These are phyloP conservation scores for Nepenthes gracilis DNA, from an alignment of 148 eudicot species.

Conservation along the genomic window DNA sequence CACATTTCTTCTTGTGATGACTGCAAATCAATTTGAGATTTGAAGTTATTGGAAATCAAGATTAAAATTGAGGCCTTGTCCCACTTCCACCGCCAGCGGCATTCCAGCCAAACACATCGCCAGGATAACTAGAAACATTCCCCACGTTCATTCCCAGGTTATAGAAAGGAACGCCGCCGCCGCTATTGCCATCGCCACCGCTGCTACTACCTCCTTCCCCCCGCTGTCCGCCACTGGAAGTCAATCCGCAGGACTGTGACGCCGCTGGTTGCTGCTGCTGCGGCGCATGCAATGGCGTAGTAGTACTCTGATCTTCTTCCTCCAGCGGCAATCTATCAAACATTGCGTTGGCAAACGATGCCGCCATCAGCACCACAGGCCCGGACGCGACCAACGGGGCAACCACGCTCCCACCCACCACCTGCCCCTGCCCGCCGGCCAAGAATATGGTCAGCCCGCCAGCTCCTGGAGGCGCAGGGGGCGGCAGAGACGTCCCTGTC, in stretches of 20 bases:
- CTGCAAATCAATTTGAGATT: too few relatives aligned
- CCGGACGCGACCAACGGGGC: constrained; percentile 9
- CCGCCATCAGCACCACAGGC: constrained; percentile 8
- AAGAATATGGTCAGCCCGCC: constrained; percentile 5
- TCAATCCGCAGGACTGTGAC: constrained; percentile 27
- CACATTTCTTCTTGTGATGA: not conserved
- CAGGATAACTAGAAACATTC: not conserved
- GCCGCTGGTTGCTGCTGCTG: constrained; percentile 13
- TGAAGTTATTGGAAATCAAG: too few relatives aligned
- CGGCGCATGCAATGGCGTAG: not conserved
- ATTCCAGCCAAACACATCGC: constrained; percentile 9
- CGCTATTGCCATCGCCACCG: constrained; percentile 6
- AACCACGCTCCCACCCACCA: constrained; percentile 11
- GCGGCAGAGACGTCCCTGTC: constrained; percentile 22
- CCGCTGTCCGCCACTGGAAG: constrained; percentile 15
- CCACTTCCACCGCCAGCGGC: constrained; percentile 17
- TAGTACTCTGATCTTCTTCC: constrained; percentile 10
- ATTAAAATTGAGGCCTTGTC: constrained; percentile 13
- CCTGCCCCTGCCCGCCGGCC: constrained; percentile 10
- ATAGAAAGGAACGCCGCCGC: constrained; percentile 6
- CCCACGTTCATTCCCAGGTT: constrained; percentile 1
- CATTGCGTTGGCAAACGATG: constrained; percentile 7
- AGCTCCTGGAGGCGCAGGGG: constrained; percentile 8
- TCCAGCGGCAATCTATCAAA: constrained; percentile 17
- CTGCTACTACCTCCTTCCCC: constrained; percentile 4